These are phyloP conservation scores for Sporobolomyces phaffii DNA, from an alignment of 768 basidiomycete species.

Conservation along the genomic window DNA sequence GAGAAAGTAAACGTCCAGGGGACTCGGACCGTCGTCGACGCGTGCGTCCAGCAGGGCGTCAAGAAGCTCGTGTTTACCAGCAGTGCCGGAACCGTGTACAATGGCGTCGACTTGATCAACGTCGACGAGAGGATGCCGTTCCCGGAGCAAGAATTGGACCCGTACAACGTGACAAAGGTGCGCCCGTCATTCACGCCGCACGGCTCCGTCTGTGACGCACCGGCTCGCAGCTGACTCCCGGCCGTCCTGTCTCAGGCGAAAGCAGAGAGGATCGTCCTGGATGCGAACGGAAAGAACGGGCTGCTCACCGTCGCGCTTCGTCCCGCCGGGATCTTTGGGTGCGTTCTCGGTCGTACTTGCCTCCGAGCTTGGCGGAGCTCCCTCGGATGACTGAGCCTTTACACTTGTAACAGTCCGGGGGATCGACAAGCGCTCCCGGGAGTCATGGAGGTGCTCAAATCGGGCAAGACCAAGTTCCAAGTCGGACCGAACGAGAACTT, in stretches of 20 bases:
- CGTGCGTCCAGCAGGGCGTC: slow-evolving; percentile 66
- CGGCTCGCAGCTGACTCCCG: not conserved
- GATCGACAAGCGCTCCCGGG: slow-evolving; percentile 79
- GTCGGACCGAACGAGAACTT: slow-evolving; percentile 89
- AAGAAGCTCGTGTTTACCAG: slow-evolving; percentile 89
- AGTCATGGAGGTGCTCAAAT: slow-evolving; percentile 70
- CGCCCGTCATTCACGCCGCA: not conserved
- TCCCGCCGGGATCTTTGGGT: slow-evolving; percentile 96
- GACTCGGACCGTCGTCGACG: slow-evolving; percentile 74
- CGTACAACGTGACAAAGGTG: slow-evolving; percentile 84
- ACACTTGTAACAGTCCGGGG: slow-evolving; percentile 60
- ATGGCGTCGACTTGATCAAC: slow-evolving; percentile 70
- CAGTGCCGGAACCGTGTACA: slow-evolving; percentile 83
- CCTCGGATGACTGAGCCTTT: not conserved
- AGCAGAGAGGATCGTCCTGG: slow-evolving; percentile 74
- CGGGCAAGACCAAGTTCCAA: slow-evolving; percentile 82
- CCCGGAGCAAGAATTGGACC: slow-evolving; percentile 70
- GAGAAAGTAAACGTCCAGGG: slow-evolving; percentile 92
- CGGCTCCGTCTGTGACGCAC: not conserved
- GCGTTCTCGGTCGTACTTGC: not conserved
- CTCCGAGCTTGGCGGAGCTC: too few species aligned
- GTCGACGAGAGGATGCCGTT: slow-evolving; percentile 78
- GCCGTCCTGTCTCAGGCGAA: slow-evolving; percentile 50
- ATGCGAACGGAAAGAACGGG: slow-evolving; percentile 76
- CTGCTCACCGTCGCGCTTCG: slow-evolving; percentile 82